These are phyloP conservation scores for Stephania yunnanensis DNA, from an alignment of 164 flowering plant genomes.

Conservation along the genomic window DNA sequence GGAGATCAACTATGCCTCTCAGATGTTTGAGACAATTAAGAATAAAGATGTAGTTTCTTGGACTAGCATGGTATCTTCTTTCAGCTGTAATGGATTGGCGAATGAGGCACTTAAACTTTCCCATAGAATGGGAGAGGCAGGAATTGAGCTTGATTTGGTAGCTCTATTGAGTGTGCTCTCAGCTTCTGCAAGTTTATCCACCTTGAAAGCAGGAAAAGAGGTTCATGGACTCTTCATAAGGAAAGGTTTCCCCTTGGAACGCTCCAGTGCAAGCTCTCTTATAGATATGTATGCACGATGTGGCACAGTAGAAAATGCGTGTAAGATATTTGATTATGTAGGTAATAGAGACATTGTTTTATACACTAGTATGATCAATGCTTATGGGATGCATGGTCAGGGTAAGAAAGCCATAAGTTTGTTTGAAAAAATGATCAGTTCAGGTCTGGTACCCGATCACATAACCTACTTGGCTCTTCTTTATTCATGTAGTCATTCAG, in stretches of 20 bases:
- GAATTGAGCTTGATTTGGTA: slow-evolving; percentile 48
- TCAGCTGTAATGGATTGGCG: slow-evolving; percentile 44
- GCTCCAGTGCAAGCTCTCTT: slow-evolving; percentile 47
- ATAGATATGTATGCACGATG: slow-evolving; percentile 80
- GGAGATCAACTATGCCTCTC: slow-evolving; percentile 41
- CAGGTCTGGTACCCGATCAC: slow-evolving; percentile 58
- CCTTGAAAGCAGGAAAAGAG: slow-evolving; percentile 68
- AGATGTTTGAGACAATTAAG: slow-evolving; percentile 39
- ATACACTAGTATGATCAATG: slow-evolving; percentile 80
- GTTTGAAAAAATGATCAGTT: slow-evolving; percentile 43
- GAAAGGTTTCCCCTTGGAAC: slow-evolving; percentile 42
- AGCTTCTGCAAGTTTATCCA: slow-evolving; percentile 56
- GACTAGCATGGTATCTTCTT: slow-evolving; percentile 71
- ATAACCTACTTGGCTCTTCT: slow-evolving; percentile 67
- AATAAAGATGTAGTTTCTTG: slow-evolving; percentile 70
- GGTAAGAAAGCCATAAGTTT: slow-evolving; percentile 54
- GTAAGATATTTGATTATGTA: slow-evolving; percentile 34
- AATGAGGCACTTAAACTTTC: slow-evolving; percentile 59
- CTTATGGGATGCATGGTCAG: slow-evolving; percentile 76
- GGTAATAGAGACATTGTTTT: slow-evolving; percentile 33
- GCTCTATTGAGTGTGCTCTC: slow-evolving; percentile 52
- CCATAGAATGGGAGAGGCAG: slow-evolving; percentile 33
- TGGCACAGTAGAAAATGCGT: slow-evolving; percentile 46
- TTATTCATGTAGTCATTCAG: slow-evolving; percentile 82
- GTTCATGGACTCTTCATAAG: slow-evolving; percentile 60